Evolutionary conservation across 2,329 filamentous ascomycete species (phyloP).

Genomic region (Paracorniculantispora psalliotae): DNA sequence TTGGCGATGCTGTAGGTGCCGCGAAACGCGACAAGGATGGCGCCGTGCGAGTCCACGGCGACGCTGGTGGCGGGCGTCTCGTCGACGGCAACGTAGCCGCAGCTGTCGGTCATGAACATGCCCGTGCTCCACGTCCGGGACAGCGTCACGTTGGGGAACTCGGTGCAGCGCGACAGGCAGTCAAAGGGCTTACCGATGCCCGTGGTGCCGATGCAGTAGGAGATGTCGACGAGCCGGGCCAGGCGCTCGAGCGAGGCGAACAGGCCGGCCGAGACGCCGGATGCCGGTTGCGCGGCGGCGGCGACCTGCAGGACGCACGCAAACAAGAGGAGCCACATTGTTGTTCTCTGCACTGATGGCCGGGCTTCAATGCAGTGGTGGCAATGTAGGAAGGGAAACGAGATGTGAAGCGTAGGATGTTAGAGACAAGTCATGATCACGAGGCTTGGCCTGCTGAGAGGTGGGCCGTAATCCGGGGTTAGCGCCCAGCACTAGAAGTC

Average conservation of each 20-base stretch:
- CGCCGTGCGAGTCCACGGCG: conserved; percentile 19
- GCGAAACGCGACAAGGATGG: conserved; percentile 81
- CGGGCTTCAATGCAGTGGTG: neutral
- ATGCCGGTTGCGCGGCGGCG: neutral
- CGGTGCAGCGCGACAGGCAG: conserved; percentile 77
- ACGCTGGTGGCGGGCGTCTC: conserved; percentile 38
- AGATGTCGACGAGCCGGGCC: conserved; percentile 86
- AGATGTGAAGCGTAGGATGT: neutral
- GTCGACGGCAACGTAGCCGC: conserved; percentile 89
- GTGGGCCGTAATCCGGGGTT: conserved; percentile 10
- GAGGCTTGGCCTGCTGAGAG: conserved; percentile 5
- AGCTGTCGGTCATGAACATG: conserved; percentile 78
- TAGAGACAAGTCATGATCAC: conserved; percentile 6
- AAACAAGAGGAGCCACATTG: neutral
- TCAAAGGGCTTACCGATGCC: conserved; percentile 79
- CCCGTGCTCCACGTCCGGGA: conserved; percentile 89
- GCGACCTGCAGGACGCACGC: neutral
- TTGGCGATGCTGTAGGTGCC: conserved; percentile 94
- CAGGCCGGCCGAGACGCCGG: conserved; percentile 53
- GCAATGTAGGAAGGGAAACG: neutral
- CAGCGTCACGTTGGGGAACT: conserved; percentile 76
- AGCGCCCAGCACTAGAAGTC: neutral
- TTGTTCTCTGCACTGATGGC: neutral
- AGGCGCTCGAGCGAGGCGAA: conserved; percentile 82
- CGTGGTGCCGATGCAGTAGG: conserved; percentile 84